A percentile compares a stretch with the other conserved stretches of the same genome.
phyloP scores from a whole-genome alignment of 2,329 filamentous ascomycete species.

The Triangularia setosa region DNA sequence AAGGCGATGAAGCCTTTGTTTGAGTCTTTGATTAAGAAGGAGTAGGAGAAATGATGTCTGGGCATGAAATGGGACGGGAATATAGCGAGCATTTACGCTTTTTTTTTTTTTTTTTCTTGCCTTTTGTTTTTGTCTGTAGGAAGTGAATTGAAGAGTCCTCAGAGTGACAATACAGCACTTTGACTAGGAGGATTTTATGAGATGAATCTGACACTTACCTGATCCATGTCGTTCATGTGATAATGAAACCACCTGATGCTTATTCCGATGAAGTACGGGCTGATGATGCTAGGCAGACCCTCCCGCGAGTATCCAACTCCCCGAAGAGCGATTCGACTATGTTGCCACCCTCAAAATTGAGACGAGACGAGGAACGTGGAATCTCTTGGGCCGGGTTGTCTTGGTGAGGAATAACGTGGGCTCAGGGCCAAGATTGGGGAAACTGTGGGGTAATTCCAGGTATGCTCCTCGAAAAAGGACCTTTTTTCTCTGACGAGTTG shows the following conservation, averaged over 20 bases:
- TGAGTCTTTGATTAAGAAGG: constrained; percentile 64
- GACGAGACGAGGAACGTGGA: not conserved
- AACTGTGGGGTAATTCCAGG: not conserved
- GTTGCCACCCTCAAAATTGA: not conserved
- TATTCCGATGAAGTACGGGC: not conserved
- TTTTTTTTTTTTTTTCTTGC: not conserved
- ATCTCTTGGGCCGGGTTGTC: not conserved
- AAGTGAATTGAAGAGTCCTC: not conserved
- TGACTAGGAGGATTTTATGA: not conserved
- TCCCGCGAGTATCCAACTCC: not conserved
- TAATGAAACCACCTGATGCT: not conserved
- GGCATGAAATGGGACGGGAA: not conserved
- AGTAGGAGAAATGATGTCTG: constrained; percentile 30
- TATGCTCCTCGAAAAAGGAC: not conserved
- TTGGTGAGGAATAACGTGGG: not conserved
- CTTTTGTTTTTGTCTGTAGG: not conserved
- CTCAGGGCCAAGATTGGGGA: not conserved
- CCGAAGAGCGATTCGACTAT: not conserved
- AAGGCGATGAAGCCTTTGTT: constrained; percentile 68
- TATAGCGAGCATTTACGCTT: not conserved
- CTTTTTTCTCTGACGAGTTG: not conserved
- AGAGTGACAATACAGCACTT: too few species aligned
- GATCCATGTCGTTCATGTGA: not conserved
- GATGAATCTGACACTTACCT: not conserved
- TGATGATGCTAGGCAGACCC: not conserved